phyloP scores from a whole-genome alignment of 106 monocot genomes.

The Dioscorea alata region DNA sequence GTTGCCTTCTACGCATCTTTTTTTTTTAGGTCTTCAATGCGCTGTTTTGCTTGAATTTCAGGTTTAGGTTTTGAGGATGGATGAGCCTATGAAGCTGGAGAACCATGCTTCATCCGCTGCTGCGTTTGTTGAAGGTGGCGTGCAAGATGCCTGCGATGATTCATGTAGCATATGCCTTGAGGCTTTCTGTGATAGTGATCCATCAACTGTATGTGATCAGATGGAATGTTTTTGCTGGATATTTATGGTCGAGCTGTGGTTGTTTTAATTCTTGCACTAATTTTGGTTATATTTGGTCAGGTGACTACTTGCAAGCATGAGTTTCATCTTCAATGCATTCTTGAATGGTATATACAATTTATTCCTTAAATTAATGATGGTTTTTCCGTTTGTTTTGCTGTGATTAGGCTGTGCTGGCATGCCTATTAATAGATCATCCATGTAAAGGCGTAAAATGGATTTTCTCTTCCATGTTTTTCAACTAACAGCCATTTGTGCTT shows the following conservation, averaged over 20 bases:
- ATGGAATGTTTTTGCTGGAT: no score
- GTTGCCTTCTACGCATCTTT: no score
- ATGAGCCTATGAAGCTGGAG: slow-evolving; percentile 43
- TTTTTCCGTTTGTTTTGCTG: not conserved
- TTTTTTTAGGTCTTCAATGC: not conserved
- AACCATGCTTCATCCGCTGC: slow-evolving; percentile 33
- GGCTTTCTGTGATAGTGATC: slow-evolving; percentile 40
- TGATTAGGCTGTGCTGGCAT: not conserved
- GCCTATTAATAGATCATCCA: no score
- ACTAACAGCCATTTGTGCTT: no score
- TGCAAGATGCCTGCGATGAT: slow-evolving; percentile 60
- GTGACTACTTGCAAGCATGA: slow-evolving; percentile 55
- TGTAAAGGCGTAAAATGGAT: no score
- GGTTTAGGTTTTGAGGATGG: slow-evolving; percentile 10
- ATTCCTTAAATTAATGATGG: not conserved
- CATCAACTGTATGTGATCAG: slow-evolving; percentile 30
- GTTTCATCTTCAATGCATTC: slow-evolving; percentile 59
- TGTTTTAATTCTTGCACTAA: not conserved
- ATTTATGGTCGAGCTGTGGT: no score
- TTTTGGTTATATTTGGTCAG: slow-evolving; percentile 13
- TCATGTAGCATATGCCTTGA: slow-evolving; percentile 72
- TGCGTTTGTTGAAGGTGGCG: slow-evolving; percentile 50
- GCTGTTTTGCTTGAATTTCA: no score
- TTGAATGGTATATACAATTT: slow-evolving; percentile 40
- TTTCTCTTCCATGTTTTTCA: no score